Evolutionary conservation across 2,329 filamentous ascomycete species (phyloP), one percentile per base, ranked within the genome.

Genomic region (Phaeosphaeriaceae sp.): DNA sequence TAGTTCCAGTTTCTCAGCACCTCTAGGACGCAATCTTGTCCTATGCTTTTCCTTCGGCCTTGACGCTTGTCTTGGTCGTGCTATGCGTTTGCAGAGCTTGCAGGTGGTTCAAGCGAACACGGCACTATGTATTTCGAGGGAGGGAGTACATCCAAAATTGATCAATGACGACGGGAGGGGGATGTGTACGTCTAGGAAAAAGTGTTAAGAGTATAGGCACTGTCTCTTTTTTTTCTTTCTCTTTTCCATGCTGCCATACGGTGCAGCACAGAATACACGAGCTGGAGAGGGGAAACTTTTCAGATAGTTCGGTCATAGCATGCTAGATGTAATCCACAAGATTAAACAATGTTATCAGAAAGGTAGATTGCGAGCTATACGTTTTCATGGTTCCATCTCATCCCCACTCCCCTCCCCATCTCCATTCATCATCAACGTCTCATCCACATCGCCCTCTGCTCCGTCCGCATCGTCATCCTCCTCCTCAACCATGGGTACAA

Each of bases 401-500:
- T 44, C 41, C 9, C 20, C 41, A n/a, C 53, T 41, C 1, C 57
- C 17, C n/a, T 52, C 41, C 9, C 52, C 60, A 25, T 48, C 13
- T 22, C 58, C 46, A 33, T 11, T 40, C 57, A 41, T 44, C 66
- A 48, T 58, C 54, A 68, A 22, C 13, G 66, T 65, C 41, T 70
- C 65, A 54, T 68, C 67, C 10, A 25, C 58, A 20, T 62, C 56
- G 6, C 27, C 58, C 7, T 54, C 63, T 31, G 50, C 68, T 4
- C 51, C 67, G 9, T 52, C 68, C 5, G 53, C 67, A 5, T 76
- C 78, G 13, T 73, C 77, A 7, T 78, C 80, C 25, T 88, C 88
- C 44, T 90, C 85, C 21, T 86, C 85, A 54, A 88, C 81, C 56
- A 89, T 89, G 17, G 92, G 91, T 56, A 96, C 89, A 72, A 95